Base-by-base conservation (phyloP, 225 moss, liverwort and hornwort genomes). In the Thuidium tamariscinum region DNA sequence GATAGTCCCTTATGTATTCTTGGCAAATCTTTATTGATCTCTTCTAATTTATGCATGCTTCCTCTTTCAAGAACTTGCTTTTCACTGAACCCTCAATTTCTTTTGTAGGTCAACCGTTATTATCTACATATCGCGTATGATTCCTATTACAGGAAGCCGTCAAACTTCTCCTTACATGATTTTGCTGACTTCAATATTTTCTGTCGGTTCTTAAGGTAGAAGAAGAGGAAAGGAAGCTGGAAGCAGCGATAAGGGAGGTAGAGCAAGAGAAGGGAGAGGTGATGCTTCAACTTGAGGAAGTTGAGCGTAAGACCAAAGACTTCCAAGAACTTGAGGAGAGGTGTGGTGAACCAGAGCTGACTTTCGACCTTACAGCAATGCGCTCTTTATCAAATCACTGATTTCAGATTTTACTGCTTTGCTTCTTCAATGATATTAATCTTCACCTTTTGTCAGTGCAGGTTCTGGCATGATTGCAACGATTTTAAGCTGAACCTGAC, bases 391-490 rank as follows among this genome's bases (percentile, higher is more conserved):
- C 36, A 81, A 87, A 71, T 59, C 41, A 36, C 60, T 54, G 86
- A 77, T 63, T 81, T 82, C 56, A 52, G 65, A 55, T 66, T 82
- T 63, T 84, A 21, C 56, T 68, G 27, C 87, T 82, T 51, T 87
- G 73, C 78, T 85, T 61, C 39, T 63, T 61, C 77, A 21, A 16
- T 77, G 37, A 86, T 82, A 60, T 67, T 88, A 86, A 86, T 84
- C 72, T 72, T 66, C 61, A 44, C 80, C 4, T 36, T 16, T 77
- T 81, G 82, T 87, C 78, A 34, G 49, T 87, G 72, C 91, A 97
- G 97, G 83, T 96, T 91, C 86, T 99, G 97, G 97, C 99, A 97
- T 80, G 99, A 99, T 84, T 95, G 94, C 86, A 99, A 99, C 83
- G 95, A 95, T 86, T 99, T 97, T 83, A 96, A 93, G 96, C 91